Base-by-base conservation (phyloP, 1,284 basidiomycete species). In the Pseudozyma hubeiensis region DNA sequence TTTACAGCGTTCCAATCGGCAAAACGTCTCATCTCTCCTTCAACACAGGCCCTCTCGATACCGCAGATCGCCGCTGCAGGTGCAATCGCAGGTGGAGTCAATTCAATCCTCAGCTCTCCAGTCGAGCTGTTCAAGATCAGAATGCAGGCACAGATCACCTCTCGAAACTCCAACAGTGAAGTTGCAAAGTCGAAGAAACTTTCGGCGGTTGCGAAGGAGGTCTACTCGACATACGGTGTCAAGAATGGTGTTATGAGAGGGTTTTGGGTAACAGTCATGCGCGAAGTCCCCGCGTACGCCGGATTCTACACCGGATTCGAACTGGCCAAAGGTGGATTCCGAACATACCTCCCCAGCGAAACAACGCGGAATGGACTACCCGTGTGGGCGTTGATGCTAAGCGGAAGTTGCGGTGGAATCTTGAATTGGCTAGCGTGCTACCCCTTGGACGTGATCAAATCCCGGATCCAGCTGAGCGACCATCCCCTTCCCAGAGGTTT, bases 251-350 rank as follows among this genome's bases (percentile, higher is more conserved):
- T 98, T 54, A 97, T 98, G 94, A 87, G 96, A 35, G 96, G 96
- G 0, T 98, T 94, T 84, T 97, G 94, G 93, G 88, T 95, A n/a
- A 98, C 96, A 0, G 90, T 97, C 31, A 89, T 90, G 0, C 88
- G 94, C 77, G 96, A 98, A 85, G 93, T 97, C 46, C 95, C 95
- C 4, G 95, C 94, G 7, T 97, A 97, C 82, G 94, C 94, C 43
- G 93, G 92, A 24, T 84, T 82, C 68, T 93, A 93, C 79, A 90
- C 90, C 59, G 93, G 90, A 0, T 99, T 93, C 84, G 96, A 97
- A 85, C 92, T 90, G 60, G 90, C 91, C 7, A 97, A 94, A 86
- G 90, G 93, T 13, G 86, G 88, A 59, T 93, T 97, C 77, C 85
- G 87, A 55, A 84, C 87, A 53, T 85, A 79, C 59, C 82, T 88